Evolutionary conservation across 768 basidiomycete species (phyloP).

Genomic region (Phylloporus sp.): DNA sequence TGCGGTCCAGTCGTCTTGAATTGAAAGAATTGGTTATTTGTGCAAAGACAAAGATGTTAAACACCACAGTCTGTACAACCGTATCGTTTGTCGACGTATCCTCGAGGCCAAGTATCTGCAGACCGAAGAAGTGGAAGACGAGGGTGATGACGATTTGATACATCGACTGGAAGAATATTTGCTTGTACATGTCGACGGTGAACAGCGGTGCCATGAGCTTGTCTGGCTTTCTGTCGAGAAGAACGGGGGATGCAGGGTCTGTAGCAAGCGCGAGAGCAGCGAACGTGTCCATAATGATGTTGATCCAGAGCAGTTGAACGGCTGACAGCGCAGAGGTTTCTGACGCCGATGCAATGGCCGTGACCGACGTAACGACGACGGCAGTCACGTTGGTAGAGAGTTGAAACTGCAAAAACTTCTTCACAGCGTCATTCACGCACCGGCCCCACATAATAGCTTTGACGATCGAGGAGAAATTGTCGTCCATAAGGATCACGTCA

Average conservation of each 20-base stretch:
- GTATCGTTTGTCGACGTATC: constrained; percentile 32
- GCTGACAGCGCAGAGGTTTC: constrained; percentile 90
- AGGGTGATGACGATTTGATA: constrained; percentile 85
- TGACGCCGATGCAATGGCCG: constrained; percentile 72
- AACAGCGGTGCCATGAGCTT: constrained; percentile 86
- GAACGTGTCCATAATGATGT: constrained; percentile 98
- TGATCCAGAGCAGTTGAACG: constrained; percentile 97
- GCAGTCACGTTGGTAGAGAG: constrained; percentile 93
- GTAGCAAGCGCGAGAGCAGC: constrained; percentile 97
- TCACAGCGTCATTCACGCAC: constrained; percentile 95
- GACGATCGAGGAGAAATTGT: constrained; percentile 94
- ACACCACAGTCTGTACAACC: constrained; percentile 80
- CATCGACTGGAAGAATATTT: constrained; percentile 83
- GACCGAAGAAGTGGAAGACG: constrained; percentile 84
- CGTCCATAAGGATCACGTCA: constrained; percentile 98
- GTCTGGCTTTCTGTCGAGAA: constrained; percentile 89
- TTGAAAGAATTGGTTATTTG: constrained; percentile 97
- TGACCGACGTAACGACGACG: constrained; percentile 88
- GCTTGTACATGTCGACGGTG: constrained; percentile 93
- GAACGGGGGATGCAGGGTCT: constrained; percentile 79
- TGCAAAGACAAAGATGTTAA: constrained; percentile 98
- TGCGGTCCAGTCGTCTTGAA: constrained; percentile 79
- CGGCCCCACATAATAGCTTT: constrained; percentile 99
- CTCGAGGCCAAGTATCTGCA: constrained; percentile 61
- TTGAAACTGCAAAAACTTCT: constrained; percentile 97